A percentile compares a stretch with the other conserved stretches of the same genome.
These are phyloP conservation scores for Ogataea zsoltii DNA, from an alignment of 805 yeast genomes.

Conservation along the genomic window DNA sequence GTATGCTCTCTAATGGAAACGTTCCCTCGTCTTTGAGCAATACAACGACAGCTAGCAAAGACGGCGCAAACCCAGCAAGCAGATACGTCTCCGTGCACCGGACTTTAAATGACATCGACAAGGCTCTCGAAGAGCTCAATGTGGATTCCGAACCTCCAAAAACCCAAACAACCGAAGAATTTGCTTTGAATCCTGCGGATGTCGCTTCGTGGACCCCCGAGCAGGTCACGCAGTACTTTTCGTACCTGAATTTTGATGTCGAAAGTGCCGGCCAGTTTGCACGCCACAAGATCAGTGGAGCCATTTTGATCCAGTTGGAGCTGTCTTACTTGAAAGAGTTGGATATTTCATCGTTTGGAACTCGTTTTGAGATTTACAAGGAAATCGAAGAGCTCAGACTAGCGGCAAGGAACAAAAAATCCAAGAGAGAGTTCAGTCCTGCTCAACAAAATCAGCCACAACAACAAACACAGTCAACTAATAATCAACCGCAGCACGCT, in stretches of 20 bases:
- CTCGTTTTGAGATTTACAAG: conserved; percentile 87
- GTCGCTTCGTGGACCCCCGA: conserved; percentile 78
- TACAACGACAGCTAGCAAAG: conserved; percentile 4
- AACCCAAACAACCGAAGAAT: neutral
- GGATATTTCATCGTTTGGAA: conserved; percentile 91
- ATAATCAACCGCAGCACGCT: conserved; percentile 36
- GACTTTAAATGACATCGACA: conserved; percentile 72
- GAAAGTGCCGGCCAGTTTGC: conserved; percentile 78
- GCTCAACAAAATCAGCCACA: neutral
- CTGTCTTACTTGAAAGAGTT: conserved; percentile 84
- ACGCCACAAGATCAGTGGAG: conserved; percentile 86
- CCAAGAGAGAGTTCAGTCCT: conserved; percentile 2
- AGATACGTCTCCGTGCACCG: conserved; percentile 45
- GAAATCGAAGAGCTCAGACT: conserved; percentile 72
- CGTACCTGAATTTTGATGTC: conserved; percentile 68
- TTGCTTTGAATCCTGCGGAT: conserved; percentile 43
- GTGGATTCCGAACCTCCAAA: conserved; percentile 6
- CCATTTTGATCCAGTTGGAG: conserved; percentile 81
- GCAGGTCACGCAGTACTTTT: conserved; percentile 80
- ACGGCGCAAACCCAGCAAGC: neutral
- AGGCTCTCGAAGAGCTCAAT: conserved; percentile 65
- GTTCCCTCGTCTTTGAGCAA: conserved; percentile 6
- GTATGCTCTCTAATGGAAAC: conserved; percentile 6
- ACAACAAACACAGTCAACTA: conserved; percentile 11
- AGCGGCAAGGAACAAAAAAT: conserved; percentile 23